Evolutionary conservation across 768 basidiomycete genomes (phyloP), one percentile per base, ranked within the genome.

Genomic region (Coprinopsis sp.): DNA sequence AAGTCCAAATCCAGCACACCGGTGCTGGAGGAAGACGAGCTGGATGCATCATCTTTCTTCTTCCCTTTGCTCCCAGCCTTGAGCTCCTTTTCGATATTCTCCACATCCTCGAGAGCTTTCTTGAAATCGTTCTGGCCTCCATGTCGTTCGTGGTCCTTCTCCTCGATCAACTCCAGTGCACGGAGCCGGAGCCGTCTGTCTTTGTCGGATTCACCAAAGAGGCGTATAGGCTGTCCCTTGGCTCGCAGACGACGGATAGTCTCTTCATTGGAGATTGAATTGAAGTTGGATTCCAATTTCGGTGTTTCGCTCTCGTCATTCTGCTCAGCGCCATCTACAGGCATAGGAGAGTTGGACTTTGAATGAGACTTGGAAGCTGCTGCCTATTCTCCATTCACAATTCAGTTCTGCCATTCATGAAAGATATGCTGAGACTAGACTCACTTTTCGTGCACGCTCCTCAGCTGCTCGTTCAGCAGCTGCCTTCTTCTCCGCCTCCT

Each of bases 101-200:
- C 91, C 6, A 91, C 87, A 54, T 92, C 91, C 60, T 91, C 90
- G 43, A 94, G 61, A 1, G 78, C 88, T 72, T 82, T 88, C 62
- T 84, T 91, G 67, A 98, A 97, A 62, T 98, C 96, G 59, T 98
- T 98, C 63, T 92, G 90, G 1, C 91, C 91, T 21, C 83, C 86
- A 41, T 81, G 81, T 27, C 81, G 75, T 47, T 90, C 85, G 49
- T 81, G 77, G 3, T 83, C 88, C 44, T 84, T 87, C 66, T 93
- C 91, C 59, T 99, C 96, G 46, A 97, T 89, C 29, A 99, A 79
- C 61, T 99, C 96, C 13, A 99, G 71, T 1, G 96, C 95, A 42
- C 96, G 81, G 12, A 99, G 69, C 12, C 96, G 82, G 12, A 97
- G 67, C 25, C 93, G 73, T 8, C 96, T 77, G 22, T 97, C 96